Base-by-base conservation (phyloP, 2,329 filamentous ascomycete genomes). In the Colletotrichum endophyticum region DNA sequence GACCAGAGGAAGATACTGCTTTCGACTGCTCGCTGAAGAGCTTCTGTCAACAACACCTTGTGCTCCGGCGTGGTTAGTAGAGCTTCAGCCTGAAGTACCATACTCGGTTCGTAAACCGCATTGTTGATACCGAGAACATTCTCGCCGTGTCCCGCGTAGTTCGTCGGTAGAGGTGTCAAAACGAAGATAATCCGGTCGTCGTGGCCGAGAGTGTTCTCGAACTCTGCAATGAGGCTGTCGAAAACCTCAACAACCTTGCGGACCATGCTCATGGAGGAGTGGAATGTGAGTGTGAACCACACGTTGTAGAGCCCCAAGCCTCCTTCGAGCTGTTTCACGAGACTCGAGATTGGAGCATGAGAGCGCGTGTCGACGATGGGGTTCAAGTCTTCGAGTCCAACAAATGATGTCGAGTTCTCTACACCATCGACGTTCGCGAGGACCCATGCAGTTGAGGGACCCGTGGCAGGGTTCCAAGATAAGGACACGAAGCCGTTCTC, bases 1-100 rank as follows among this genome's bases (percentile, higher is more conserved):
- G 77, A 77, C 63, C 73, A 80, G 0, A 39, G 6, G 8, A 13
- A 28, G 6, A 68, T n/a, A 0, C 49, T 68, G n/a, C 6, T 8
- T 32, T 68, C 66, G 5, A 68, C 30, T 6, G 66, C 66, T 3
- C 36, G 13, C 8, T 59, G 78, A 11, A 85, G 81, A 39, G 83
- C 82, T 78, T 81, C 81, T 67, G 82, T 80, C 15, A 84, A 80
- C 5, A 83, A 79, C 19, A 62, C 36, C 72, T 79, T 78, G 16
- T 78, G 71, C 76, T 83, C 82, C 1, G 82, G 80, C 27, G 81
- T 83, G 66, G 70, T 49, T 1, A 79, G 70, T 6, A 34, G 61
- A 53, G 56, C 57, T 36, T 75, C 67, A 4, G 59, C 72, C 19
- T 71, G 67, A 5, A 63, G 56, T 3, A 75, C 39, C 53, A 75